Conservation (phyloP, 2,329 filamentous ascomycete genomes). For the Penicillium fuscoglaucum region DNA sequence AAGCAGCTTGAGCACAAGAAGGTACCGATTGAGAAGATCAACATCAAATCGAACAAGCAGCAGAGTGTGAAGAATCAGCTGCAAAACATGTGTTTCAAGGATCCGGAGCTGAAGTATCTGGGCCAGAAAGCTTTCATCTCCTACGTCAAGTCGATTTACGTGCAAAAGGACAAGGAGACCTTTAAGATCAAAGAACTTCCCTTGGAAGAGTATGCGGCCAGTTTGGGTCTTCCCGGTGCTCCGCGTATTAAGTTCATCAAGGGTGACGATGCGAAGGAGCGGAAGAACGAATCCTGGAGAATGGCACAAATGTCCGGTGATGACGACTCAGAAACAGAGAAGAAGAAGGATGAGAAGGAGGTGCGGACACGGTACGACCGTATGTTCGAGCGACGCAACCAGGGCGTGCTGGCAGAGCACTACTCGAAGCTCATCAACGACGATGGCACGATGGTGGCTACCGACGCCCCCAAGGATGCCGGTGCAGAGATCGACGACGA, state of each 20-base stretch:
- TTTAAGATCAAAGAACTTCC: slow-evolving; percentile 83
- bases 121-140: slow-evolving; percentile 95
- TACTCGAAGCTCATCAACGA: slow-evolving; percentile 81
- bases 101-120: slow-evolving; percentile 88
- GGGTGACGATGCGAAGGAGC: slow-evolving; percentile 79
- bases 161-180: slow-evolving; percentile 88
- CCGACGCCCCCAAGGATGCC: slow-evolving; percentile 16
- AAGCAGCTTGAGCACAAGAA: slow-evolving; percentile 83
- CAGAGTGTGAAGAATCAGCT: slow-evolving; percentile 79
- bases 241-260: slow-evolving; percentile 93
- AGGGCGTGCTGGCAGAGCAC: slow-evolving; percentile 91
- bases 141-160: slow-evolving; percentile 78
- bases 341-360: slow-evolving; percentile 57
- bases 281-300: slow-evolving; percentile 80
- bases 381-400: slow-evolving; percentile 97
- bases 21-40: slow-evolving; percentile 82
- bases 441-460: slow-evolving; percentile 49
- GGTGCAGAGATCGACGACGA: slow-evolving; percentile 45
- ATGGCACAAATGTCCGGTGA: slow-evolving; percentile 62
- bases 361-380: slow-evolving; percentile 94
- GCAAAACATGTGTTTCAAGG: slow-evolving; percentile 94
- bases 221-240: slow-evolving; percentile 83
- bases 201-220: slow-evolving; percentile 80
- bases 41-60: slow-evolving; percentile 86
- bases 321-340: slow-evolving; percentile 51